Evolutionary conservation across 1,284 basidiomycete species (phyloP).

Genomic region (Fomitopsis palustris): DNA sequence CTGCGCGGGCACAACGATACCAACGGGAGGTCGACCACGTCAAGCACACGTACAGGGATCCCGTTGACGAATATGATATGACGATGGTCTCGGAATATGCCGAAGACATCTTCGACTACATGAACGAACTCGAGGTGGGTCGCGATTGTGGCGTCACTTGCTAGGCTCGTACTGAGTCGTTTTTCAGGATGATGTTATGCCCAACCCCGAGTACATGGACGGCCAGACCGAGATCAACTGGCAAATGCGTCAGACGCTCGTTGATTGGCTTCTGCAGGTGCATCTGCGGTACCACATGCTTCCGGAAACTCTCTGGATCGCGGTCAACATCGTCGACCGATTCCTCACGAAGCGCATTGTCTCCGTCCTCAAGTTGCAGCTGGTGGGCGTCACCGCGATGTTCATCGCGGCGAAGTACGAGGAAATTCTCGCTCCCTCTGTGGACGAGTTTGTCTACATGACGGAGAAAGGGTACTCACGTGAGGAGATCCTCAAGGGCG

Average conservation of each 20-base stretch:
- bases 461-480: conserved; percentile 91
- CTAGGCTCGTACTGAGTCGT: conserved; percentile 13
- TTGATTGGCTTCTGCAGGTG: conserved; percentile 98
- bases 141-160: not conserved
- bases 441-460: conserved; percentile 97
- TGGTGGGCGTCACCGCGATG: conserved; percentile 96
- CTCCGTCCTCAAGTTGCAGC: conserved; percentile 92
- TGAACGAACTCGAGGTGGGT: conserved; percentile 86
- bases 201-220: conserved; percentile 92
- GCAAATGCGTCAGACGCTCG: conserved; percentile 92
- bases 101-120: conserved; percentile 96
- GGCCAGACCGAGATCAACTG: conserved; percentile 94
- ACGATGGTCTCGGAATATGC: conserved; percentile 99
- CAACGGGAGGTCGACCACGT: conserved; percentile 63
- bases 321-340: conserved; percentile 96
- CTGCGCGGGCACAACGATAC: conserved; percentile 53
- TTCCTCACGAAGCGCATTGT: conserved; percentile 93
- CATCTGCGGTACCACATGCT: conserved; percentile 97
- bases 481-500: conserved; percentile 97
- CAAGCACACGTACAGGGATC: conserved; percentile 72
- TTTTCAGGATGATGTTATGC: conserved; percentile 80
- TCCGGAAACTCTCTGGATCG: conserved; percentile 98
- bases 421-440: conserved; percentile 92
- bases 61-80: conserved; percentile 85
- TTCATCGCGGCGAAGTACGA: conserved; percentile 99